phyloP scores from a whole-genome alignment of 2,329 filamentous ascomycete species.

The Orbilia quercus region DNA sequence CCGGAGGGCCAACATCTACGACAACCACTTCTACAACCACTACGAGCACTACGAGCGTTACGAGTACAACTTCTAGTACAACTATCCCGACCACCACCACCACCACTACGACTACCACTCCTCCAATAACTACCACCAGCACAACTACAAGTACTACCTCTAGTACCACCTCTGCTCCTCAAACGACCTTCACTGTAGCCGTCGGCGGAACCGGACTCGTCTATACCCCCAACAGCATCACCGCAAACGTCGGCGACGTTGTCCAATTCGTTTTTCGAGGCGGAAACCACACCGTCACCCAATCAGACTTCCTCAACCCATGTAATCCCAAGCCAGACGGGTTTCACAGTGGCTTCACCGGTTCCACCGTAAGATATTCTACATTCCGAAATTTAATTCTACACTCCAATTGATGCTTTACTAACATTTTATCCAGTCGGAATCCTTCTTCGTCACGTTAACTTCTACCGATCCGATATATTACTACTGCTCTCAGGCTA shows the following conservation, averaged over 20 bases:
- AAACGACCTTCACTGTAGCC: conserved; percentile 72
- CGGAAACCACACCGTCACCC: conserved; percentile 79
- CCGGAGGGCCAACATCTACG: too few species aligned
- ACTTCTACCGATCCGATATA: conserved; percentile 64
- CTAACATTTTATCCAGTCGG: conserved; percentile 12
- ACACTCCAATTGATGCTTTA: background rate
- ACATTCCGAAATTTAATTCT: background rate
- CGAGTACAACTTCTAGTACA: too few species aligned
- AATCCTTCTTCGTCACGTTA: conserved; percentile 76
- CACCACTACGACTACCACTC: too few species aligned
- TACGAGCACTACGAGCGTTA: background rate
- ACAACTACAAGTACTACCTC: too few species aligned
- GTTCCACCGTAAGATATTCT: conserved; percentile 3
- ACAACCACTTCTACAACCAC: too few species aligned
- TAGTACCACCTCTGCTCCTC: too few species aligned
- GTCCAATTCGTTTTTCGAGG: conserved; percentile 24
- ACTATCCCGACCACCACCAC: too few species aligned
- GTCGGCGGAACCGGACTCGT: conserved; percentile 68
- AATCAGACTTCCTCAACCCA: conserved; percentile 78
- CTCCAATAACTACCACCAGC: conserved; percentile 69
- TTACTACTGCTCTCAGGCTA: conserved; percentile 23
- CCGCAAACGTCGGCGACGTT: conserved; percentile 68
- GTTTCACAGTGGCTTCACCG: conserved; percentile 34
- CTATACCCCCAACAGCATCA: conserved; percentile 75
- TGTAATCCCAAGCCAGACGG: conserved; percentile 70